phyloP scores from a whole-genome alignment of 2,329 filamentous ascomycete genomes.

The Neonectria ditissima region DNA sequence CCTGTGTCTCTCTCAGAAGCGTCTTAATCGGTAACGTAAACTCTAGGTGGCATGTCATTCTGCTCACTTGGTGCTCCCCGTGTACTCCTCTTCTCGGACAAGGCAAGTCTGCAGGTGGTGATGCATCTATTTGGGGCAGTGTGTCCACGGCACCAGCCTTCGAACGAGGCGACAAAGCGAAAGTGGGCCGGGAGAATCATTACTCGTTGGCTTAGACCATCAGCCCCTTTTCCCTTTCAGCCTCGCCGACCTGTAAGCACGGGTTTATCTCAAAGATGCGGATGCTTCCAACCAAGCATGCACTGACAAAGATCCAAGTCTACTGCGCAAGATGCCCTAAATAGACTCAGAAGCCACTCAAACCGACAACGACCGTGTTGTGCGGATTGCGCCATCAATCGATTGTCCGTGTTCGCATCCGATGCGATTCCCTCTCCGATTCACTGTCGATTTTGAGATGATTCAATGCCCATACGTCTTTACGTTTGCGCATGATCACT shows the following conservation, averaged over 20 bases:
- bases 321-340: not conserved
- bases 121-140: not conserved
- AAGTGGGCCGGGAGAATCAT: no score
- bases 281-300: not conserved
- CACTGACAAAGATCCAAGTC: not conserved
- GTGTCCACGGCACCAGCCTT: no score
- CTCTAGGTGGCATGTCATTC: no score
- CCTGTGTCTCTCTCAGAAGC: not conserved
- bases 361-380: not conserved
- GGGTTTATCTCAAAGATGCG: not conserved
- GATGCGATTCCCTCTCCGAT: not conserved
- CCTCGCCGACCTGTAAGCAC: no score
- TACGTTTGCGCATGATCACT: not conserved
- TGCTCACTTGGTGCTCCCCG: no score
- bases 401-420: not conserved
- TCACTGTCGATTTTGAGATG: not conserved
- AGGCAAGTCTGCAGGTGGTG: not conserved
- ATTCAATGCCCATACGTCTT: not conserved
- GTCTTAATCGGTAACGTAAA: not conserved
- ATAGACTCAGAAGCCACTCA: not conserved
- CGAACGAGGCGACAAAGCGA: no score
- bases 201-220: no score
- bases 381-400: not conserved
- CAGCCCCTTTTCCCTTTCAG: no score
- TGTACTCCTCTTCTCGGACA: not conserved